Conservation (phyloP, 169 alveolate genomes). For the Plasmodium billcollinsi region DNA sequence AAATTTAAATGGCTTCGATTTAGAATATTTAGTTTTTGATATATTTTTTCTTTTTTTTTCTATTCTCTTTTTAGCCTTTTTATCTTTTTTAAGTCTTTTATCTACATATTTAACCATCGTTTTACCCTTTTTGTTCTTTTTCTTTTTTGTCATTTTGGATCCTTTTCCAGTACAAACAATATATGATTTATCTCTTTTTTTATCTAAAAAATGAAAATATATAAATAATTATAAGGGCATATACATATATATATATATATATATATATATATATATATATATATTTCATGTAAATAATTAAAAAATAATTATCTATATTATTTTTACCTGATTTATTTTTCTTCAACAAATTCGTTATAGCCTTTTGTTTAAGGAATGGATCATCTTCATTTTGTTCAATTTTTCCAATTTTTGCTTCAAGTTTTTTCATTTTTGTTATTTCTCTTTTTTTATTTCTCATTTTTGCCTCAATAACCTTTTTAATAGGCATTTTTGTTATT, state of each 20-base stretch:
- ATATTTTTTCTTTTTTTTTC: conserved; percentile 82
- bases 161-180: conserved; percentile 91
- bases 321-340: conserved; percentile 87
- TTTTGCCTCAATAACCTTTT: conserved; percentile 97
- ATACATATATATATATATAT: neutral
- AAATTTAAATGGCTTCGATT: conserved; percentile 72
- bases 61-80: conserved; percentile 88
- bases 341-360: conserved; percentile 88
- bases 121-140: conserved; percentile 87
- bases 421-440: conserved; percentile 92
- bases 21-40: conserved; percentile 56
- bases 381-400: conserved; percentile 92
- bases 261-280: conserved; percentile 1
- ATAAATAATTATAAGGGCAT: neutral
- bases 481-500: conserved; percentile 96
- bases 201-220: conserved; percentile 15
- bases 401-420: conserved; percentile 92
- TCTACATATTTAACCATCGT: conserved; percentile 94
- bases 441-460: conserved; percentile 94
- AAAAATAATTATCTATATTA: conserved; percentile 30
- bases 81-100: conserved; percentile 95
- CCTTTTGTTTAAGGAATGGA: conserved; percentile 91
- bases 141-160: conserved; percentile 84
- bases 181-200: conserved; percentile 84
- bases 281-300: neutral